These are phyloP conservation scores for Fusarium caatingaense DNA, from an alignment of 2,329 filamentous ascomycete genomes.

Conservation along the genomic window DNA sequence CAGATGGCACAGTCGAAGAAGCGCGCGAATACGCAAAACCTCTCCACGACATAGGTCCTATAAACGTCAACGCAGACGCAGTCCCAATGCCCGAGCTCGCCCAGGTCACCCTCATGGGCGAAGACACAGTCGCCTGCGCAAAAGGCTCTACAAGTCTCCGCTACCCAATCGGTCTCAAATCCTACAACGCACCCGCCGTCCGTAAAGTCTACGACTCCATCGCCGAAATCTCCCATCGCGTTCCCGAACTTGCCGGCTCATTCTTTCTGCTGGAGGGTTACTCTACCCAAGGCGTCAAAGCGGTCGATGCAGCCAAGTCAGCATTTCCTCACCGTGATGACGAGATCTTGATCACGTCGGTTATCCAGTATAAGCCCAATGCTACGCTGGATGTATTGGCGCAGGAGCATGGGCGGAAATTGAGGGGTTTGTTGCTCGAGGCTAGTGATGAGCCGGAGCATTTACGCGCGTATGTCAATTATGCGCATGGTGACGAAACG, in stretches of 20 bases:
- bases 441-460: conserved; percentile 19
- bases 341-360: conserved; percentile 19
- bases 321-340: conserved; percentile 33
- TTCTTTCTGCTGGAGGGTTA: conserved; percentile 68
- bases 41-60: conserved; percentile 54
- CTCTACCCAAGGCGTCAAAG: conserved; percentile 38
- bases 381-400: conserved; percentile 10
- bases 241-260: conserved; percentile 31
- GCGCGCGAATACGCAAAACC: conserved; percentile 54
- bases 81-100: conserved; percentile 59
- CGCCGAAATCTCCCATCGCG: conserved; percentile 26
- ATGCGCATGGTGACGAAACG: conserved; percentile 29
- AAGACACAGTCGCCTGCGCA: conserved; percentile 53
- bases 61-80: conserved; percentile 44
- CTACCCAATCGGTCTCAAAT: conserved; percentile 57
- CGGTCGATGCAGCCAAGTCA: conserved; percentile 2
- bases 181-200: conserved; percentile 49
- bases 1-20: conserved; percentile 53
- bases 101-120: conserved; percentile 53
- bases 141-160: conserved; percentile 55
- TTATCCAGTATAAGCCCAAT: conserved; percentile 30
- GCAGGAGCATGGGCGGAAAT: conserved; percentile 17
- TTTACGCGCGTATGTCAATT: conserved; percentile 33
- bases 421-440: conserved; percentile 13
- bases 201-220: conserved; percentile 49